Percentiles rank a stretch among this genome's conserved stretches.
These are phyloP conservation scores for Lasiosphaeris hirsuta DNA, from an alignment of 495 filamentous ascomycete genomes.

Conservation along the genomic window DNA sequence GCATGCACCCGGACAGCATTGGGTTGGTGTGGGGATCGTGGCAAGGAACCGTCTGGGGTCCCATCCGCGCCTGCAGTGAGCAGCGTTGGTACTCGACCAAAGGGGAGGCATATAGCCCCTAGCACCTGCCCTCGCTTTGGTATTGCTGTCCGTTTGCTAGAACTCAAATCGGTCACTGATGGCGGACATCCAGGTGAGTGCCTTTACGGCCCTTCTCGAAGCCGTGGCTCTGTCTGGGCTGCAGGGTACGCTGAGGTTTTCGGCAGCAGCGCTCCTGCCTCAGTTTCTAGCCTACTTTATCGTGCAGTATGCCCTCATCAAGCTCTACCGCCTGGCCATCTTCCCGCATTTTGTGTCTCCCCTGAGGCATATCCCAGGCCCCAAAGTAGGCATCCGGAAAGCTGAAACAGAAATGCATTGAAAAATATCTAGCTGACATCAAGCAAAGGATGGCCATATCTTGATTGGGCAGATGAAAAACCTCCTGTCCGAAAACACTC, in stretches of 20 bases:
- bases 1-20: no score
- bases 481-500: constrained; percentile 15
- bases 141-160: no score
- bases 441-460: constrained; percentile 13
- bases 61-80: no score
- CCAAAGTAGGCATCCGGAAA: constrained; percentile 7
- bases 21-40: no score
- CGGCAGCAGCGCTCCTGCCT: not conserved
- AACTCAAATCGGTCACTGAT: no score
- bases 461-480: constrained; percentile 19
- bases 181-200: not conserved
- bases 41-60: no score
- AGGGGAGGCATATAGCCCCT: no score
- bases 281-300: constrained; percentile 14
- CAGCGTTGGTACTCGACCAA: no score
- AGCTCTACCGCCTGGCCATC: constrained; percentile 22
- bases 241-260: not conserved
- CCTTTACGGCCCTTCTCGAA: not conserved
- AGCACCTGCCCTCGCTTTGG: no score
- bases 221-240: constrained; percentile 1
- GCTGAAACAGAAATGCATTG: not conserved
- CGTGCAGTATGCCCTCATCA: constrained; percentile 17
- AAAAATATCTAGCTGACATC: not conserved
- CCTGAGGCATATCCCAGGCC: constrained; percentile 21
- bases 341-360: constrained; percentile 24